Evolutionary conservation across 176 grass and related monocot species (phyloP).

Genomic region (Zoysia japonica): DNA sequence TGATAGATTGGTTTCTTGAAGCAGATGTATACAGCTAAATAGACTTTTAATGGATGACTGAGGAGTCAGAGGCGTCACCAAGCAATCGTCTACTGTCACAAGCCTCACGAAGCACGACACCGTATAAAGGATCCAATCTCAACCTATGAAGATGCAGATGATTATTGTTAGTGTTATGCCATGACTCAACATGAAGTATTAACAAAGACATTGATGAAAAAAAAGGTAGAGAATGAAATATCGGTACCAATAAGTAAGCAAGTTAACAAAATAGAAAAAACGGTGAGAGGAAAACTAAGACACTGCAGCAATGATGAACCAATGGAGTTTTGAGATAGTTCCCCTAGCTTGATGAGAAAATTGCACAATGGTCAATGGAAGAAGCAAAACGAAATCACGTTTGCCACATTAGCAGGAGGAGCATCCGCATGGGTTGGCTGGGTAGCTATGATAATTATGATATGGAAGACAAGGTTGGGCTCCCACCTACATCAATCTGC

Average conservation of each 20-base stretch:
- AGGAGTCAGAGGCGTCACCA: neutral
- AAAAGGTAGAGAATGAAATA: neutral
- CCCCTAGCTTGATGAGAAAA: neutral
- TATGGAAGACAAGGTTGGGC: no score
- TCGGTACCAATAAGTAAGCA: neutral
- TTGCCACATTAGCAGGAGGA: neutral
- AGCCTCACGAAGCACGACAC: neutral
- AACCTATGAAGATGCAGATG: slow-evolving; percentile 20
- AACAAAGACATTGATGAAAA: neutral
- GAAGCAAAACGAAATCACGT: neutral
- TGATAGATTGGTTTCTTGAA: slow-evolving; percentile 21
- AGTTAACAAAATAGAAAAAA: neutral
- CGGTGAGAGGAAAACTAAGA: neutral
- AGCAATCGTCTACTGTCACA: neutral
- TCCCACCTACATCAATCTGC: no score
- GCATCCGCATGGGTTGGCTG: neutral
- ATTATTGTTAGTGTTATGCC: neutral
- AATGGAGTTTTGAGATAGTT: neutral
- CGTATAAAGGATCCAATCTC: neutral
- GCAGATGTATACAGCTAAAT: slow-evolving; percentile 22
- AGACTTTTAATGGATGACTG: neutral
- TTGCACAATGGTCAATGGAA: neutral
- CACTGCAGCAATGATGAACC: neutral
- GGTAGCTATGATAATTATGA: no score
- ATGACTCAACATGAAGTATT: neutral